Evolutionary conservation across 2,329 filamentous ascomycete species (phyloP), one percentile per base, ranked within the genome.

Genomic region (Pseudogymnoascus sp.): DNA sequence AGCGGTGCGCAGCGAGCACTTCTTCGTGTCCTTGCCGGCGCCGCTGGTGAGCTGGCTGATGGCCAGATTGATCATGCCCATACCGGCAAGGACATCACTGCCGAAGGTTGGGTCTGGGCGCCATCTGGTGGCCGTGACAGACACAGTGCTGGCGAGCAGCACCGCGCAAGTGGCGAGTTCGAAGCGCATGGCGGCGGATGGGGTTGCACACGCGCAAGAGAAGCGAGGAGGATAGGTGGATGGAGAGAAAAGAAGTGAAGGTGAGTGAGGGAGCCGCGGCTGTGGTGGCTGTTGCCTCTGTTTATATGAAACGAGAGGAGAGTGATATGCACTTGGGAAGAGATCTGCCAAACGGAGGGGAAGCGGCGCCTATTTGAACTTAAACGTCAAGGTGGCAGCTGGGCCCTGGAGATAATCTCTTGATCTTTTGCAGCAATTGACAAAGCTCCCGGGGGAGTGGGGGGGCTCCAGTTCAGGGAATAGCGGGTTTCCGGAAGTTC

Each of bases 1-100:
- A 2, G 73, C 73, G 63, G 76, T 80, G 4, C 72, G 63, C 15
- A 77, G 64, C 0, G 70, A 77, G 65, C 76, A 78, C 21, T 65
- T 69, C 11, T 7, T 33, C 3, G 50, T 33, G 50, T 33, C 50
- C 2, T 13, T 9, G 4, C 50, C 50, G 5, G 29, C 50, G n/a
- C 50, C 50, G n/a, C 29, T 56, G 9, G 29, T 56, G 50, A 56
- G 50, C 50, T 56, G 50, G 50, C 7, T 21, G 50, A 56, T 33
- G n/a, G 50, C 50, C 29, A 56, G 26, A 33, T 56, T 56, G n/a
- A 56, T 9, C 50, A 56, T 7, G n/a, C 50, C 50, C 29, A 56
- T 19, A 9, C 50, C 50, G 29, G 50, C 50, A 10, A 56, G 50
- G 5, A 56, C n/a, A 31, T 56, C 50, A 56, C 26, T 56, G n/a